A percentile compares a stretch with the other conserved stretches of the same genome.
Evolutionary conservation across 352 stramenopile genomes (phyloP).

Genomic region (Phytophthora palmivora): DNA sequence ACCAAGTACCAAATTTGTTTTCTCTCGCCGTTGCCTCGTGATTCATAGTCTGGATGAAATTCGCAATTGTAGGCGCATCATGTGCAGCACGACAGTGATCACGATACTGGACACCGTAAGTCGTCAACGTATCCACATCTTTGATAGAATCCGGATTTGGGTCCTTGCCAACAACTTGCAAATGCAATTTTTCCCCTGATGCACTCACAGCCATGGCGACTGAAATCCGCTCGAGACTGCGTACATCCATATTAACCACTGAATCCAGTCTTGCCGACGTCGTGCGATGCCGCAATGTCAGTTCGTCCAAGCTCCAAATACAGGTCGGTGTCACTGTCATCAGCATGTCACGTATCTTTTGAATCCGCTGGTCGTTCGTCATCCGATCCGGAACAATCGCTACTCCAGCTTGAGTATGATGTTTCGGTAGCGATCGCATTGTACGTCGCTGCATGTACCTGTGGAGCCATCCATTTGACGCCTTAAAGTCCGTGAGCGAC

Average conservation of each 20-base stretch:
- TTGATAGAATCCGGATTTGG: slow-evolving; percentile 46
- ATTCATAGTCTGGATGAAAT: slow-evolving; percentile 72
- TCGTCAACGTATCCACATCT: slow-evolving; percentile 41
- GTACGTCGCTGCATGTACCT: slow-evolving; percentile 80
- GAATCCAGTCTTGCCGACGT: slow-evolving; percentile 45
- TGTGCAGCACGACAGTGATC: slow-evolving; percentile 53
- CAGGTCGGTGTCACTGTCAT: slow-evolving; percentile 55
- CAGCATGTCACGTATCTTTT: slow-evolving; percentile 60
- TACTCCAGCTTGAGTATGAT: slow-evolving; percentile 31
- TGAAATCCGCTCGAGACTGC: slow-evolving; percentile 59
- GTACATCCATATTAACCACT: slow-evolving; percentile 52
- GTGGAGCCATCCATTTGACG: slow-evolving; percentile 85
- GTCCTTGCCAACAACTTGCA: slow-evolving; percentile 65
- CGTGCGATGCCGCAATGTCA: slow-evolving; percentile 55
- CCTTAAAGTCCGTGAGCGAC: slow-evolving; percentile 87
- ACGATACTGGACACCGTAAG: slow-evolving; percentile 54
- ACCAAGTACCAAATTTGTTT: slow-evolving; percentile 79
- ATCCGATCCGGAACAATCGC: slow-evolving; percentile 14
- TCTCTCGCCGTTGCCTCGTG: slow-evolving; percentile 54
- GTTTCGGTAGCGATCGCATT: slow-evolving; percentile 66
- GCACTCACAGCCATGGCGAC: slow-evolving; percentile 66
- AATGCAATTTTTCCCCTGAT: slow-evolving; percentile 66
- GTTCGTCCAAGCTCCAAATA: slow-evolving; percentile 80
- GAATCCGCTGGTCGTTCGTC: slow-evolving; percentile 52
- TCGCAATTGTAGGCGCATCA: slow-evolving; percentile 55